Evolutionary conservation across 495 filamentous ascomycete genomes (phyloP).

Genomic region (Clohesyomyces aquaticus): DNA sequence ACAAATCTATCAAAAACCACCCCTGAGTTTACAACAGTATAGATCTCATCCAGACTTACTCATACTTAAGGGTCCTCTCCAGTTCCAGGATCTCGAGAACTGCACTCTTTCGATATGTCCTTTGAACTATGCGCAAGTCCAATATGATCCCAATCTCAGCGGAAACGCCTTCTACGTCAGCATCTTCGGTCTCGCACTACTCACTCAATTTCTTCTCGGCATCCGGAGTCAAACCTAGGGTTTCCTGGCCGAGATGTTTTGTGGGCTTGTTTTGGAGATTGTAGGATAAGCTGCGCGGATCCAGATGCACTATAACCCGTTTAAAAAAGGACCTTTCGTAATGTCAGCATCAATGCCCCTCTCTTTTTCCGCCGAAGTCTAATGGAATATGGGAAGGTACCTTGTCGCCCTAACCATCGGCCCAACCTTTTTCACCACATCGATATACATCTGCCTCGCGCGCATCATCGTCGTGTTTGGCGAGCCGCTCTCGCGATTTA

Average conservation of each 20-base stretch:
- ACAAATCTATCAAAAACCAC: neutral
- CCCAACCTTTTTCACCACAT: no score
- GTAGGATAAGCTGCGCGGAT: constrained; percentile 36
- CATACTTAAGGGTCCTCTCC: neutral
- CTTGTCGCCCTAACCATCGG: constrained; percentile 7
- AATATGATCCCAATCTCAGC: constrained; percentile 46
- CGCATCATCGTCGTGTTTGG: no score
- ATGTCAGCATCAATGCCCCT: constrained; percentile 8
- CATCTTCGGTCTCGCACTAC: constrained; percentile 43
- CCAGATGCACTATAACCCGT: constrained; percentile 31
- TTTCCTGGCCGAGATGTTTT: constrained; percentile 38
- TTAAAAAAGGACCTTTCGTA: constrained; percentile 24
- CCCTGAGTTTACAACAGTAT: neutral
- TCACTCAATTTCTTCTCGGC: constrained; percentile 42
- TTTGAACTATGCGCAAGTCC: constrained; percentile 43
- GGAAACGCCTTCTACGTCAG: constrained; percentile 48
- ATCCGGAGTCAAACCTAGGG: constrained; percentile 42
- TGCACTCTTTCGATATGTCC: constrained; percentile 50
- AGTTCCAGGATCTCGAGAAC: neutral
- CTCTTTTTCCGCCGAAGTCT: neutral
- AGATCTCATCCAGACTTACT: neutral
- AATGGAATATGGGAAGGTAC: neutral
- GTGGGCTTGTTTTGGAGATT: constrained; percentile 32
- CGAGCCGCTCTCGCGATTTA: no score
- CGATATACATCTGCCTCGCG: no score